Evolutionary conservation across 257 asterid genomes (phyloP).

Genomic region (Przewalskia tangutica): DNA sequence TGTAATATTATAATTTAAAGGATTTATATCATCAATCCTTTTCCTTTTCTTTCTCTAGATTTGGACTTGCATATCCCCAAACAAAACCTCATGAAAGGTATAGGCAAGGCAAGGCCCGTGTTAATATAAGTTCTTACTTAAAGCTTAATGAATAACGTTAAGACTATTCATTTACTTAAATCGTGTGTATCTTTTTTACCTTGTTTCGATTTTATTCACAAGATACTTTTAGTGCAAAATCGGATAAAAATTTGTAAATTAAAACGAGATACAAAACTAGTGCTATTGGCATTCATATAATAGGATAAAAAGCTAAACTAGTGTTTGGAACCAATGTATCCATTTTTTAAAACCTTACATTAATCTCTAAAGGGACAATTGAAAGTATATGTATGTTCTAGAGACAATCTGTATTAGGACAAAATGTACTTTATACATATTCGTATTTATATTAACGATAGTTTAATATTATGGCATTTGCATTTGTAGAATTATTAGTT

Average conservation of each 20-base stretch:
- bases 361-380: background rate
- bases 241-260: background rate
- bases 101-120: background rate
- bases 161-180: too few relatives aligned
- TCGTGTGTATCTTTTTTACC: too few relatives aligned
- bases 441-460: too few relatives aligned
- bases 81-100: background rate
- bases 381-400: too few relatives aligned
- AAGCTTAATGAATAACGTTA: background rate
- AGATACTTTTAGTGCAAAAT: background rate
- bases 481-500: too few relatives aligned
- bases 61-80: background rate
- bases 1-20: background rate
- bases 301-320: background rate
- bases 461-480: too few relatives aligned
- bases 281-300: background rate
- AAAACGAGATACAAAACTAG: background rate
- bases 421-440: too few relatives aligned
- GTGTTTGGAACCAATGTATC: background rate
- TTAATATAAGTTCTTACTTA: background rate
- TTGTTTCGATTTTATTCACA: background rate
- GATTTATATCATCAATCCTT: background rate
- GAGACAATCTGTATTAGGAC: too few relatives aligned
- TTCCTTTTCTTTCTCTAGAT: background rate
- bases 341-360: background rate